A percentile compares a stretch with the other conserved stretches of the same genome.
Evolutionary conservation across 768 basidiomycete species (phyloP).

Genomic region (Botryobasidium botryosum): DNA sequence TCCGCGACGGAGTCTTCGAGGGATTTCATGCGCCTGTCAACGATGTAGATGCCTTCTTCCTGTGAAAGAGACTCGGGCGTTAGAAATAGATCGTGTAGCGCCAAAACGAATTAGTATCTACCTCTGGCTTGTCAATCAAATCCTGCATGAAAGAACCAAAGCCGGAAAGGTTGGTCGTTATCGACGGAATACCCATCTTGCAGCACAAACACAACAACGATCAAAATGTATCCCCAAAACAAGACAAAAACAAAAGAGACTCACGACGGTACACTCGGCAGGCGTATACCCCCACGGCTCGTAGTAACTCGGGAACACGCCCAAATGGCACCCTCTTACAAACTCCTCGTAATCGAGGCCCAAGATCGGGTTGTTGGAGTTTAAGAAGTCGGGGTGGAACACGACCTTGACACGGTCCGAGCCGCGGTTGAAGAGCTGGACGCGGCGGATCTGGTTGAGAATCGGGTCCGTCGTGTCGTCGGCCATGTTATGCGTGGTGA

Average conservation of each 20-base stretch:
- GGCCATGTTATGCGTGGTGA: slow-evolving; percentile 98
- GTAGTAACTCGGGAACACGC: slow-evolving; percentile 97
- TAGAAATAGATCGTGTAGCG: neutral
- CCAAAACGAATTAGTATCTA: slow-evolving; percentile 12
- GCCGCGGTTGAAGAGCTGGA: slow-evolving; percentile 81
- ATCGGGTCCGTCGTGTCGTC: slow-evolving; percentile 89
- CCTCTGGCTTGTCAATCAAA: slow-evolving; percentile 77
- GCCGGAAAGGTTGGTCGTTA: slow-evolving; percentile 95
- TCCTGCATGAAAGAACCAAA: slow-evolving; percentile 99
- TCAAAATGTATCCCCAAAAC: neutral
- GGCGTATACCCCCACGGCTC: slow-evolving; percentile 96
- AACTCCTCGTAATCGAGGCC: slow-evolving; percentile 99
- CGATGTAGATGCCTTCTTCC: slow-evolving; percentile 93
- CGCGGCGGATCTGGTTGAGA: slow-evolving; percentile 83
- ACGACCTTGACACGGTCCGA: slow-evolving; percentile 90
- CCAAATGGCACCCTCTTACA: slow-evolving; percentile 92
- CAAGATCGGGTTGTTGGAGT: slow-evolving; percentile 92
- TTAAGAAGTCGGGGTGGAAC: slow-evolving; percentile 97
- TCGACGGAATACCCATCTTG: slow-evolving; percentile 93
- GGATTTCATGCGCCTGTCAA: slow-evolving; percentile 77
- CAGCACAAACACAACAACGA: neutral
- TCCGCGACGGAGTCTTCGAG: slow-evolving; percentile 67
- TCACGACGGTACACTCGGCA: slow-evolving; percentile 93
- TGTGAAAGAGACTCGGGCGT: slow-evolving; percentile 11
- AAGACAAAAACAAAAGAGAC: slow-evolving; percentile 16